Percentiles rank a stretch among this genome's conserved stretches.
phyloP scores from a whole-genome alignment of 208 protist species.

The Trypanosoma lewisi region DNA sequence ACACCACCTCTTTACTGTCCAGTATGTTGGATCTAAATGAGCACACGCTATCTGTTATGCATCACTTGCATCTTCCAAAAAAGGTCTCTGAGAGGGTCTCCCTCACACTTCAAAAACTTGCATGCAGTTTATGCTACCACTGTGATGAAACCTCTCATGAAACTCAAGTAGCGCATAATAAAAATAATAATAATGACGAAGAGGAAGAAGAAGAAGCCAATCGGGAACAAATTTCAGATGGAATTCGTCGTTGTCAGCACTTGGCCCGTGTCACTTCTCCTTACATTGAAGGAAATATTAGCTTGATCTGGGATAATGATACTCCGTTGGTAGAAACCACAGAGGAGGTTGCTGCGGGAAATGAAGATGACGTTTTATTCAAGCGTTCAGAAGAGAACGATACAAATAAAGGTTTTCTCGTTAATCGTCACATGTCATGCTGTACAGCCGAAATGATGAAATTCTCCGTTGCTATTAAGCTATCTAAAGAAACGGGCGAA shows the following conservation, averaged over 20 bases:
- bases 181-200: neutral
- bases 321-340: constrained; percentile 22
- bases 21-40: constrained; percentile 53
- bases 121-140: constrained; percentile 45
- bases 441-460: constrained; percentile 61
- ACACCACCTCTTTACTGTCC: constrained; percentile 52
- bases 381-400: neutral
- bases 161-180: neutral
- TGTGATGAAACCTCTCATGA: constrained; percentile 25
- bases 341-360: constrained; percentile 17
- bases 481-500: constrained; percentile 41
- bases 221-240: neutral
- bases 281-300: constrained; percentile 27
- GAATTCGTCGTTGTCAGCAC: constrained; percentile 15
- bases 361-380: constrained; percentile 8
- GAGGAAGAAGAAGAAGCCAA: neutral
- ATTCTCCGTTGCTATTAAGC: constrained; percentile 53
- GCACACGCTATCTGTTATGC: constrained; percentile 35
- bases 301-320: constrained; percentile 18
- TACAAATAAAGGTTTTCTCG: constrained; percentile 18
- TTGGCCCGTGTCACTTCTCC: constrained; percentile 10
- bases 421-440: constrained; percentile 60
- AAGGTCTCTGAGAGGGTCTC: constrained; percentile 37
- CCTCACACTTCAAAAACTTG: constrained; percentile 60
- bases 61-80: constrained; percentile 46